Conservation (phyloP, 352 stramenopile species). For the Blastocystis sp. region DNA sequence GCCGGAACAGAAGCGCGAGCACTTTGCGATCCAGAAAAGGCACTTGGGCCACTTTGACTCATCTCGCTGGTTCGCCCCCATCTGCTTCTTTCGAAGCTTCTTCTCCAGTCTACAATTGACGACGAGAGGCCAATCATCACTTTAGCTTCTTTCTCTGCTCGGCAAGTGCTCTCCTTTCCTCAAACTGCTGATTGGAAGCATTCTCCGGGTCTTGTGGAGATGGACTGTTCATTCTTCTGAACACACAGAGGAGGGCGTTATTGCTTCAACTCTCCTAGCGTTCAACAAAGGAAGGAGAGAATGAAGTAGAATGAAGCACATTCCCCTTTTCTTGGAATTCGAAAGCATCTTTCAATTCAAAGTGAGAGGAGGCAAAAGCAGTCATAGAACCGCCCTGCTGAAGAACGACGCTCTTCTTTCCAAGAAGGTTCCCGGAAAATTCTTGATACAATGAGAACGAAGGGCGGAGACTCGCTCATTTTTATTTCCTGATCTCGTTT, state of each 20-base stretch:
- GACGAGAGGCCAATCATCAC: not conserved
- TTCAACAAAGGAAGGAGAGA: not conserved
- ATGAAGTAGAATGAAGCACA: not conserved
- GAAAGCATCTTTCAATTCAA: not conserved
- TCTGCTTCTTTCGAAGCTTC: conserved; percentile 44
- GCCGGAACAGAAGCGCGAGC: conserved; percentile 63
- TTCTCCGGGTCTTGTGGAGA: not conserved
- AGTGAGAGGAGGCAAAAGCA: not conserved
- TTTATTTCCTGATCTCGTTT: not conserved
- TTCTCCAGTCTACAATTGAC: conserved; percentile 51
- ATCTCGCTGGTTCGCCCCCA: conserved; percentile 65
- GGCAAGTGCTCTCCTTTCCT: not conserved
- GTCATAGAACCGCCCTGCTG: not conserved
- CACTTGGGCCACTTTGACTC: conserved; percentile 69
- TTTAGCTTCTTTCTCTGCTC: conserved; percentile 28
- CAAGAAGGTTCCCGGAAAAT: conserved; percentile 39
- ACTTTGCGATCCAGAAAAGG: conserved; percentile 58
- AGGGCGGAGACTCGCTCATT: not conserved
- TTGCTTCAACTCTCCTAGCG: too few species aligned
- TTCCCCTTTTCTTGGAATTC: not conserved
- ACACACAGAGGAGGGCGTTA: not conserved
- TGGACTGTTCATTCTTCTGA: not conserved
- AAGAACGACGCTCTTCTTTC: too few species aligned
- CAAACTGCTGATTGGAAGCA: not conserved
- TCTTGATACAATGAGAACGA: not conserved